A percentile compares a stretch with the other conserved stretches of the same genome.
Conservation (phyloP, 2,329 filamentous ascomycete genomes). For the Monosporascus ibericus region DNA sequence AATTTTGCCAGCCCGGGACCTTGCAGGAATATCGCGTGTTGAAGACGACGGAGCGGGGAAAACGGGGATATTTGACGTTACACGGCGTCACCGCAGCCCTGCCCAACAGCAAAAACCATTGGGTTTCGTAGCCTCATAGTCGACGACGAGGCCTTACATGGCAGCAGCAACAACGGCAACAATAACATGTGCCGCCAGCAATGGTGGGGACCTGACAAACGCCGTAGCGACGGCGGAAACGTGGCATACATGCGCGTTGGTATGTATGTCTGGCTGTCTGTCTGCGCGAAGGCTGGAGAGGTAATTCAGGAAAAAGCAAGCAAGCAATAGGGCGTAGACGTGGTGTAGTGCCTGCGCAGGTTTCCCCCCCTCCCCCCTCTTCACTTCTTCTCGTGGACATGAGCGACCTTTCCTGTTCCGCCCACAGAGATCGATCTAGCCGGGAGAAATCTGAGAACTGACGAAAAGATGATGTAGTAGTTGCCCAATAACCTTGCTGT, state of each 20-base stretch:
- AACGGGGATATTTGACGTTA: background rate
- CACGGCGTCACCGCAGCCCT: no score
- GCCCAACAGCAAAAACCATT: no score
- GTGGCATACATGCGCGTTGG: background rate
- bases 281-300: background rate
- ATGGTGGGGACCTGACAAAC: background rate
- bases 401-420: no score
- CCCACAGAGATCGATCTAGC: background rate
- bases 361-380: no score
- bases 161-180: background rate
- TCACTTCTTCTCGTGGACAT: background rate
- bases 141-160: background rate
- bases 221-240: background rate
- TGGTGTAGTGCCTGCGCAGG: background rate
- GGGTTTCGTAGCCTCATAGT: no score
- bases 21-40: background rate
- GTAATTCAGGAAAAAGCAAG: background rate
- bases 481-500: no score
- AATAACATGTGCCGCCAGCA: no score
- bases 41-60: background rate
- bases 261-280: background rate
- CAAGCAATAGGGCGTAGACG: background rate
- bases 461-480: background rate
- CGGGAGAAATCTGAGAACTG: background rate
- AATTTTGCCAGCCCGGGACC: background rate